Base-by-base conservation (phyloP, 2,329 filamentous ascomycete species). In the Colletotrichum sojae region DNA sequence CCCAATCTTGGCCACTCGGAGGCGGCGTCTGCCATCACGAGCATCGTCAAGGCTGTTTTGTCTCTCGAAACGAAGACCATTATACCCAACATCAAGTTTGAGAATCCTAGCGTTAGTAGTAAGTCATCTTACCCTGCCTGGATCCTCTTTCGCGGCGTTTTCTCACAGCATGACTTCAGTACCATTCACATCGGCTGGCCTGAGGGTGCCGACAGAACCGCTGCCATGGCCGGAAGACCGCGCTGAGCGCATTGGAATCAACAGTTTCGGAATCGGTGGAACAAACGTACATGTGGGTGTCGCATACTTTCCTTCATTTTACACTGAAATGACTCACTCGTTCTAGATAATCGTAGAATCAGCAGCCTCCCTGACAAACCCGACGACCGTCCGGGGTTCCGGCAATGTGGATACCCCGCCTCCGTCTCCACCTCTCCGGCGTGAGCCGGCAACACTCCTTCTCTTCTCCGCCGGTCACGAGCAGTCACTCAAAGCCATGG, bases 261-360 rank as follows among this genome's bases (percentile, higher is more conserved):
- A 82, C 70, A 77, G 73, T 0, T 84, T 82, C 65, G 81, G 82
- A 2, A 79, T 78, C 40, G 82, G 82, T 0, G 81, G 82, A 0
- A 71, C 77, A 5, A 83, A 83, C 58, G 79, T 75, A 0, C 81
- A 83, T 77, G 1, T 22, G 0, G 0, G 8, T 22, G 1, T 2
- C 6, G 12, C 6, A 13, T 2, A 6, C 20, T 16, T 3, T 5
- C 6, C 3, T 27, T 1, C 5, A 6, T 5, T n/a, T 40, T 1
- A 55, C 4, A 5, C 1, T 55, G 5, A n/a, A 8, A 15, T 46
- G 15, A 46, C 39, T 52, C 1, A 62, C 22, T 10, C 4, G 15
- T 4, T 5, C 8, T 22, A 69, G 66, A 60, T 69, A 9, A 69
- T 69, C n/a, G 13, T 69, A 5, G 61, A 69, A 13, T 69, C 66